phyloP scores from a whole-genome alignment of 1,284 basidiomycete genomes.

The Tilletia walkeri region DNA sequence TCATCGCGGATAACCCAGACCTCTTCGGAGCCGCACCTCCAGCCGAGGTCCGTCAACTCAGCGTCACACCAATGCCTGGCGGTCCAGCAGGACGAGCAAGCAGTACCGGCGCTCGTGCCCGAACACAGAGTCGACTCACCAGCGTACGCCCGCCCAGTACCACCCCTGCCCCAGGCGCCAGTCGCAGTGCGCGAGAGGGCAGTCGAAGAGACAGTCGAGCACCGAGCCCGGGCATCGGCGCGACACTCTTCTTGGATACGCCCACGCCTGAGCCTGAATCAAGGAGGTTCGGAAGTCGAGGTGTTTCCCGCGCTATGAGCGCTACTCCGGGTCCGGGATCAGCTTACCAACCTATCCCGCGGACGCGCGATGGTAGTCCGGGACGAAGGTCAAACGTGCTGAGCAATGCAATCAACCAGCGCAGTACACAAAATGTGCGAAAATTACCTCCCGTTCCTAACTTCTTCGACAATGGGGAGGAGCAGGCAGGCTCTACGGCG shows the following conservation, averaged over 20 bases:
- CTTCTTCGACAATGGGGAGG: conserved; percentile 5
- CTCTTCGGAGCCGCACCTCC: conserved; percentile 33
- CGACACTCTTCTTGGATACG: conserved; percentile 36
- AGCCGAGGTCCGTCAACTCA: conserved; percentile 36
- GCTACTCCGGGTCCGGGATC: conserved; percentile 3
- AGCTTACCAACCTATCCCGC: background rate
- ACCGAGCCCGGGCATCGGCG: conserved; percentile 16
- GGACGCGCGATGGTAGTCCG: background rate
- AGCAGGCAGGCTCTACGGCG: background rate
- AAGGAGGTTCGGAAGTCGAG: conserved; percentile 10
- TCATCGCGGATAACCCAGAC: conserved; percentile 32
- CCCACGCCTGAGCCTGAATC: conserved; percentile 27
- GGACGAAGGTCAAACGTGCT: background rate
- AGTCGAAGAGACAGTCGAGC: conserved; percentile 18
- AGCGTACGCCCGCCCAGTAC: background rate
- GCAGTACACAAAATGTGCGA: background rate
- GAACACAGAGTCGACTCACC: conserved; percentile 25
- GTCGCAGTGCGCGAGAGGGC: background rate
- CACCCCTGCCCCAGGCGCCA: background rate
- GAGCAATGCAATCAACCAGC: conserved; percentile 1
- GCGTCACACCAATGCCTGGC: conserved; percentile 30
- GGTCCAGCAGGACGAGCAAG: conserved; percentile 27
- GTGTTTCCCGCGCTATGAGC: conserved; percentile 12
- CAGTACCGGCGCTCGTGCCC: conserved; percentile 26
- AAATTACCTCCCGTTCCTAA: conserved; percentile 8